phyloP scores from a whole-genome alignment of 1,284 basidiomycete species.

The Microbotryum silenes-acaulis region DNA sequence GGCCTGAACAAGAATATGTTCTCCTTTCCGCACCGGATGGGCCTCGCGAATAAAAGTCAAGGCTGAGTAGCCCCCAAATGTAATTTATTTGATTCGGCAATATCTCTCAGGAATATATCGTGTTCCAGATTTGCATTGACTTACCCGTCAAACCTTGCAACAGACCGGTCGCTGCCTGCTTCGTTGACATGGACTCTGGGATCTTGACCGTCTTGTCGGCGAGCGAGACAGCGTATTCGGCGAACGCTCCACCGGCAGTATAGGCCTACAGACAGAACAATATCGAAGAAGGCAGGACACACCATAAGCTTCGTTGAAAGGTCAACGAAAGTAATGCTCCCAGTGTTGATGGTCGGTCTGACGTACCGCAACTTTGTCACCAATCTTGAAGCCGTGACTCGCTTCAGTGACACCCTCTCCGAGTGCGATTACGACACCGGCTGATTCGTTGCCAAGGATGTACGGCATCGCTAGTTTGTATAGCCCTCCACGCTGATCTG shows the following conservation, averaged over 20 bases:
- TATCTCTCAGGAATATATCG: not conserved
- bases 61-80: slow-evolving; percentile 40
- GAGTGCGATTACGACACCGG: slow-evolving; percentile 65
- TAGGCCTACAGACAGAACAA: slow-evolving; percentile 20
- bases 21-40: slow-evolving; percentile 62
- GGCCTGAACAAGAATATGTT: slow-evolving; percentile 62
- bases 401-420: slow-evolving; percentile 46
- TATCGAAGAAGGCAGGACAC: slow-evolving; percentile 43
- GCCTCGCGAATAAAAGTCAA: slow-evolving; percentile 72
- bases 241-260: slow-evolving; percentile 56
- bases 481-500: slow-evolving; percentile 43
- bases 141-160: slow-evolving; percentile 66
- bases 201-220: slow-evolving; percentile 52
- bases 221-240: slow-evolving; percentile 65
- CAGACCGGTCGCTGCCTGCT: slow-evolving; percentile 58
- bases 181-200: slow-evolving; percentile 50
- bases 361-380: slow-evolving; percentile 49
- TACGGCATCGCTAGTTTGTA: slow-evolving; percentile 58
- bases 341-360: not conserved
- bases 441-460: slow-evolving; percentile 66
- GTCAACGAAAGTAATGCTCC: not conserved
- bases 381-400: slow-evolving; percentile 47
- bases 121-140: not conserved
- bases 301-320: slow-evolving; percentile 7
- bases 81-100: not conserved